These are phyloP conservation scores for Stipa capillata DNA, from an alignment of 176 grass and related monocot species.

Conservation along the genomic window DNA sequence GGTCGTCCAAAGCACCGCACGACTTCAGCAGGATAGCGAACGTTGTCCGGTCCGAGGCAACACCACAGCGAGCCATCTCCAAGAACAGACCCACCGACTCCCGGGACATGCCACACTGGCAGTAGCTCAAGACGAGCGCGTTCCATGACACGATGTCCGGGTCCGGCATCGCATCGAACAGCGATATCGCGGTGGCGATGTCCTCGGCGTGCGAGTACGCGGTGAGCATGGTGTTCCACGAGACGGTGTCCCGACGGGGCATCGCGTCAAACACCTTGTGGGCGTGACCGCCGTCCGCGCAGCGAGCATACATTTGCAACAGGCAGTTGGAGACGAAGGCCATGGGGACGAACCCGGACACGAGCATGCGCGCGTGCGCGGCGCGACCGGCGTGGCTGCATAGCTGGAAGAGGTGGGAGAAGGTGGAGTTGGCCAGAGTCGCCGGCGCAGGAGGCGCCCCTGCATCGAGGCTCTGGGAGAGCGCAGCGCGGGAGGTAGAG, in stretches of 20 bases:
- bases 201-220: conserved; percentile 24
- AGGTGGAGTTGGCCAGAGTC: conserved; percentile 13
- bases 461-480: too few species aligned
- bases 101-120: conserved; percentile 16
- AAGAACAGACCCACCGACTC: conserved; percentile 41
- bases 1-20: conserved; percentile 34
- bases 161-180: conserved; percentile 50
- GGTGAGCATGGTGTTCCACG: conserved; percentile 71
- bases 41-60: conserved; percentile 37
- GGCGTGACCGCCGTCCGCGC: conserved; percentile 24
- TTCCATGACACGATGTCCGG: conserved; percentile 79
- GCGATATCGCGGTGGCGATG: neutral
- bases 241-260: conserved; percentile 42
- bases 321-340: conserved; percentile 69
- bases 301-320: conserved; percentile 59
- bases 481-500: neutral
- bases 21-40: conserved; percentile 63
- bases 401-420: conserved; percentile 61
- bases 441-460: neutral
- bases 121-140: conserved; percentile 42
- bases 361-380: conserved; percentile 56
- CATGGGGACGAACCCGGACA: conserved; percentile 54
- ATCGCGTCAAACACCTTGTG: conserved; percentile 51
- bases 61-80: conserved; percentile 37
- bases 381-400: conserved; percentile 40